phyloP scores from a whole-genome alignment of 805 yeast species.

The Cyberlindnera saturnus region DNA sequence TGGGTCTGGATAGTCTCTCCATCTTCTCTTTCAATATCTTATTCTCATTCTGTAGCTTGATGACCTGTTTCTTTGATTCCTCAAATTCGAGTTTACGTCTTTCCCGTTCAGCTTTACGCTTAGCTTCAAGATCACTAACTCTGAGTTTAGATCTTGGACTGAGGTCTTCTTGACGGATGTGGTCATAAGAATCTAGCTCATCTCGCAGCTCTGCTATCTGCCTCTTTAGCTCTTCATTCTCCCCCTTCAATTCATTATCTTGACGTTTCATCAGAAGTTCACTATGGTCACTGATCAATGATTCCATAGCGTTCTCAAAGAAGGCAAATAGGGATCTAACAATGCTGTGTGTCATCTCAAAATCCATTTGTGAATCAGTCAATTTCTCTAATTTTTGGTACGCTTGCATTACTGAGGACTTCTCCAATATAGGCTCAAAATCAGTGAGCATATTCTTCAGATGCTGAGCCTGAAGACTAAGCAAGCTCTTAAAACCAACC shows the following conservation, averaged over 20 bases:
- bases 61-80: conserved; percentile 46
- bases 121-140: conserved; percentile 53
- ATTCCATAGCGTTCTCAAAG: conserved; percentile 54
- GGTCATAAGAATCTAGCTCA: conserved; percentile 14
- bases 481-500: conserved; percentile 37
- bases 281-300: conserved; percentile 53
- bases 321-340: conserved; percentile 44
- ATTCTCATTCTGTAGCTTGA: conserved; percentile 53
- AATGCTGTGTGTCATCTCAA: conserved; percentile 25
- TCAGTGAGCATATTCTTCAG: conserved; percentile 44
- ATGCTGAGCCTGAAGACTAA: conserved; percentile 36
- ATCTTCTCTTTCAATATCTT: conserved; percentile 29
- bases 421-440: conserved; percentile 51
- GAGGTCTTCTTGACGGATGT: conserved; percentile 5
- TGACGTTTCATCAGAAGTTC: conserved; percentile 17
- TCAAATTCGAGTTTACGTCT: conserved; percentile 55
- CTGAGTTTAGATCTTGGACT: conserved; percentile 41
- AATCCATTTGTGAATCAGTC: conserved; percentile 24
- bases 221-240: conserved; percentile 4
- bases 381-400: conserved; percentile 40
- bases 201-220: conserved; percentile 13
- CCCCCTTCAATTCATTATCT: background rate
- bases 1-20: conserved; percentile 1
- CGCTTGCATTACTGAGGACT: conserved; percentile 54
- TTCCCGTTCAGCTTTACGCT: conserved; percentile 71